These are phyloP conservation scores for Acanthamoeba culbertsoni DNA, from an alignment of 208 protist genomes.

Conservation along the genomic window DNA sequence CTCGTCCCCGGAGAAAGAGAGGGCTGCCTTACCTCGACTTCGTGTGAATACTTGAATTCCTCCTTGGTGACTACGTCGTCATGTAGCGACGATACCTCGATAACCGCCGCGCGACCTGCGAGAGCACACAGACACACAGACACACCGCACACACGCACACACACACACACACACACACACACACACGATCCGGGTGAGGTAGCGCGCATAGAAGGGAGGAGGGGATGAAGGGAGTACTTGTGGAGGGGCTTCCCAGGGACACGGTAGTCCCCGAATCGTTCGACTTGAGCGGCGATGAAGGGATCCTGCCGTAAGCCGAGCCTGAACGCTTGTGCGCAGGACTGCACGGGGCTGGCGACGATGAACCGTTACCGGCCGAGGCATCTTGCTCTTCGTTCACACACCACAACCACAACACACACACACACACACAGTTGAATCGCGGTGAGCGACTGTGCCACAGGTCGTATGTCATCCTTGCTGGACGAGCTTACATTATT, in stretches of 20 bases:
- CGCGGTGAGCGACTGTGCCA: no score
- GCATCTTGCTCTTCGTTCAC: neutral
- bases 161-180: no score
- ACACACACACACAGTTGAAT: no score
- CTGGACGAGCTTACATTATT: no score
- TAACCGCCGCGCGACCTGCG: neutral
- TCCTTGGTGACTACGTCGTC: conserved; percentile 29
- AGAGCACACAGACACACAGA: neutral
- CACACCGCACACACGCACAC: neutral
- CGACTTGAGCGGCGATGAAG: neutral
- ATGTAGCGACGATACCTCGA: neutral
- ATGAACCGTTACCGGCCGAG: neutral
- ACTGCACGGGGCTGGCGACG: neutral
- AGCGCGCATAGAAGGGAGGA: neutral
- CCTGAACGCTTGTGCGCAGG: neutral
- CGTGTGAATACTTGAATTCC: conserved; percentile 35
- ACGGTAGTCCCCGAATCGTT: neutral
- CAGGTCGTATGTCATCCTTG: no score
- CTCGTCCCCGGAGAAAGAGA: no score
- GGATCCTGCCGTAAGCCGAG: neutral
- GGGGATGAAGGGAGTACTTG: neutral
- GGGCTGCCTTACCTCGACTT: neutral
- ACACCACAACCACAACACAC: no score
- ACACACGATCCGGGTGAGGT: neutral
- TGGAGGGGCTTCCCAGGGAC: neutral